These are phyloP conservation scores for Parasitella parasitica DNA, from an alignment of 371 early-diverging fungal species.

Conservation along the genomic window DNA sequence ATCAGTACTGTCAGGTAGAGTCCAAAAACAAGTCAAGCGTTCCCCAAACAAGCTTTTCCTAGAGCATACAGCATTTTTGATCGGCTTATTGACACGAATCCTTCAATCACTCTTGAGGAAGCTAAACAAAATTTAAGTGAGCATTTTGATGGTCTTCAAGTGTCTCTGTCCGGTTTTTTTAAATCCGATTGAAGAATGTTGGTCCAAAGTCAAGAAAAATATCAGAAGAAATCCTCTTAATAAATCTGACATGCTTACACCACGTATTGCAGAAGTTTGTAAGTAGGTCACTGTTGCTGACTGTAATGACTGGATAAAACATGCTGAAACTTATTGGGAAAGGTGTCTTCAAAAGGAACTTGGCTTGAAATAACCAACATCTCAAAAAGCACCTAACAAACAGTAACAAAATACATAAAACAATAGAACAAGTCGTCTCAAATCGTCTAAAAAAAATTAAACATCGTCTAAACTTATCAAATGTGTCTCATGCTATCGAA, in stretches of 20 bases:
- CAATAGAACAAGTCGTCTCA: no score
- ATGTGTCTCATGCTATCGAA: no score
- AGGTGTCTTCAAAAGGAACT: slow-evolving; percentile 3
- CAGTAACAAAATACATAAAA: no score
- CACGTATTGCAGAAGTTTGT: slow-evolving; percentile 10
- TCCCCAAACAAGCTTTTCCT: slow-evolving; percentile 10
- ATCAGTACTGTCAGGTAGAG: not conserved
- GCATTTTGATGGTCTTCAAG: slow-evolving; percentile 7
- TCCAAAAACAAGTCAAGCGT: not conserved
- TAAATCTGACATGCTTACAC: slow-evolving; percentile 8
- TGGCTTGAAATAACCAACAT: not conserved
- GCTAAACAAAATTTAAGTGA: slow-evolving; percentile 15
- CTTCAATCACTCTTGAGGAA: slow-evolving; percentile 15
- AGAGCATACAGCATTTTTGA: slow-evolving; percentile 15
- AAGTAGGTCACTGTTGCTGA: not conserved
- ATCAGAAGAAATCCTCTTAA: not conserved
- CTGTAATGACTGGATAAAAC: slow-evolving; percentile 6
- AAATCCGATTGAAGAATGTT: slow-evolving; percentile 21
- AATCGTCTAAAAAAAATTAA: no score
- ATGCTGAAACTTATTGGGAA: slow-evolving; percentile 2
- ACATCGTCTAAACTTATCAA: no score
- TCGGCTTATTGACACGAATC: slow-evolving; percentile 8
- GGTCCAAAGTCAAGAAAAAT: slow-evolving; percentile 14
- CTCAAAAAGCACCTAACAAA: no score
- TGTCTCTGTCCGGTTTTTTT: slow-evolving; percentile 15